Conservation (phyloP, 1,284 basidiomycete genomes). For the Polyporus tsugae region DNA sequence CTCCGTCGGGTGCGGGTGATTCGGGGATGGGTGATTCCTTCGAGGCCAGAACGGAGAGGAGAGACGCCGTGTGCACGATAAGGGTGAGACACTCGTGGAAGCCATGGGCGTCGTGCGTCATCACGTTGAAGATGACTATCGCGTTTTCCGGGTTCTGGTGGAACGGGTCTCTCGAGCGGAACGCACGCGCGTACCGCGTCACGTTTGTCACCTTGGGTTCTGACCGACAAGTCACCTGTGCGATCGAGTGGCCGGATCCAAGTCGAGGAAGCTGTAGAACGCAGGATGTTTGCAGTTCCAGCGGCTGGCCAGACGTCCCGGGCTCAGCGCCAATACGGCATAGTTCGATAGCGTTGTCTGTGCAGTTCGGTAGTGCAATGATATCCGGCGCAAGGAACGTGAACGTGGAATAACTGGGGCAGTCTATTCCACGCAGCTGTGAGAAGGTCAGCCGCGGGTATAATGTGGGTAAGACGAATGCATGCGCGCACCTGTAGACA, state of each 20-base stretch:
- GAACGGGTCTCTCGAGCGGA: constrained; percentile 30
- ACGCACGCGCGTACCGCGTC: constrained; percentile 16
- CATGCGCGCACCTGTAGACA: constrained; percentile 45
- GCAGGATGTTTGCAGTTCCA: constrained; percentile 25
- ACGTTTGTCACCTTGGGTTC: constrained; percentile 34
- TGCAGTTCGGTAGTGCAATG: constrained; percentile 42
- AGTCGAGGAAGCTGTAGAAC: constrained; percentile 31
- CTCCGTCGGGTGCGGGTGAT: not conserved
- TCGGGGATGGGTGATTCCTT: not conserved
- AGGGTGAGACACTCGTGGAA: constrained; percentile 35
- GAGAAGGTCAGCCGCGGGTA: too few species aligned
- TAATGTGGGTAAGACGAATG: not conserved
- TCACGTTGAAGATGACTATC: constrained; percentile 37
- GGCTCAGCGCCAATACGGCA: constrained; percentile 26
- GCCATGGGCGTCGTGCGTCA: constrained; percentile 32
- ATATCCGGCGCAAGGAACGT: constrained; percentile 50
- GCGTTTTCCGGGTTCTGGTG: constrained; percentile 30
- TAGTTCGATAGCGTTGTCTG: constrained; percentile 33
- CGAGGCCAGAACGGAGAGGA: constrained; percentile 27
- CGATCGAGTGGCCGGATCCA: constrained; percentile 17
- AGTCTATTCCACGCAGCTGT: constrained; percentile 24
- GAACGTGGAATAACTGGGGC: constrained; percentile 46
- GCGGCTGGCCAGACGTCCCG: constrained; percentile 4
- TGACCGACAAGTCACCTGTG: constrained; percentile 35
- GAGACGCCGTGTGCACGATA: constrained; percentile 34